Evolutionary conservation across 345 rosid species (phyloP), one percentile per base, ranked within the genome.

Genomic region (Gossypium longicalyx): DNA sequence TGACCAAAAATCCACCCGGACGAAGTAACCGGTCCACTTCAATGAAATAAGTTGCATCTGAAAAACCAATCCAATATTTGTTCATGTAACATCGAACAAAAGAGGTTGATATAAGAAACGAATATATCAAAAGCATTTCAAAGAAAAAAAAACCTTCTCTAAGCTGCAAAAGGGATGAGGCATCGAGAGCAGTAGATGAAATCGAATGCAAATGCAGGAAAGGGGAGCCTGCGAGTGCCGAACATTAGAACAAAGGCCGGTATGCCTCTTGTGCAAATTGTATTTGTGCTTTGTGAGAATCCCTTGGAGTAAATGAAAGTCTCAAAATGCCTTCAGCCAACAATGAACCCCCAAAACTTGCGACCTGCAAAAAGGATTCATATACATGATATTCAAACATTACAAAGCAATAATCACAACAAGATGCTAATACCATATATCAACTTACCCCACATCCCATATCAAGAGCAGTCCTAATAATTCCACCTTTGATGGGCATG

Each of bases 231-330:
- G 49, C 89, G 94, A 74, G 99, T 93, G 85, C 98, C 99, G 71
- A 96, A 97, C 97, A 96, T 96, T 53, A 98, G 97, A 79, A 93
- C 97, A 83, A 93, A 90, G 8, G 99, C 97, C 0, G 99, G 99
- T 70, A 93, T 83, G 78, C 99, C 99, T 87, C 99, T 89, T 79
- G 63, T 1, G 98, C 97, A 84, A 96, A 96, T 23, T 96, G 99
- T 81, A 96, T 93, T 80, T 90, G 99, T 7, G 98, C 77, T 84
- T 96, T 96, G 76, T 96, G 99, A 2, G 99, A 96, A 83, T 93
- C 99, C 80, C 97, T 87, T 3, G 98, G 99, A 38, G 98, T 98
- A 83, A 96, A 93, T 0, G 97, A 96, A 71, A 91, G 84, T 0
- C 93, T 79, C 57, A 87, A 78, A 74, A 93, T 87, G 78, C 93